A percentile compares a stretch with the other conserved stretches of the same genome.
phyloP scores from a whole-genome alignment of 768 basidiomycete species.

The Chalciporus pseudorubinellus region DNA sequence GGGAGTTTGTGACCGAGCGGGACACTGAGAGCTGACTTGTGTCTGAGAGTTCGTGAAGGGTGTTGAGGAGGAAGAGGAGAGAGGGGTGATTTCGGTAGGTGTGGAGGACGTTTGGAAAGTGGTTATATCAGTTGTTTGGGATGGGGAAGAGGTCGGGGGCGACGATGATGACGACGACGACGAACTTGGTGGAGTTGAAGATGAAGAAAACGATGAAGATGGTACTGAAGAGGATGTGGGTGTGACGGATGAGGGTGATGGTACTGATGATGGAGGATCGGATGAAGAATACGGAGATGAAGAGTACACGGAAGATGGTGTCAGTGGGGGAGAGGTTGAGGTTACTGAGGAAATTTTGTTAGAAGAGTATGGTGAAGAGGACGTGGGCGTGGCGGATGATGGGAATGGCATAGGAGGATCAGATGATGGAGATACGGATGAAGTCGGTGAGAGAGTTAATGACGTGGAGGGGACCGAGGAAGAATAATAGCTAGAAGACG shows the following conservation, averaged over 20 bases:
- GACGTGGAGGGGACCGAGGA: background rate
- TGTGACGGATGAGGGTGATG: background rate
- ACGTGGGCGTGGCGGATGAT: background rate
- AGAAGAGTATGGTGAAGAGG: background rate
- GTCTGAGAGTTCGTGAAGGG: constrained; percentile 12
- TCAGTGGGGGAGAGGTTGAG: background rate
- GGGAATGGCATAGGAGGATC: background rate
- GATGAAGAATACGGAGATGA: background rate
- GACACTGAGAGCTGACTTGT: constrained; percentile 26
- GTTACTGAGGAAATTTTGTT: background rate
- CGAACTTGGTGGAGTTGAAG: background rate
- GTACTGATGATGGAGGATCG: background rate
- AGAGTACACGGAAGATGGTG: background rate
- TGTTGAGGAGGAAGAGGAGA: constrained; percentile 1
- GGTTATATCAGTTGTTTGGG: background rate
- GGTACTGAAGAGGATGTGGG: background rate
- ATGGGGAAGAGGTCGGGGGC: background rate
- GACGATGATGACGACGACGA: background rate
- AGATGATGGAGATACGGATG: background rate
- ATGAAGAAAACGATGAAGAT: background rate
- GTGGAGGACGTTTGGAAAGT: background rate
- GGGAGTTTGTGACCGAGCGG: constrained; percentile 4
- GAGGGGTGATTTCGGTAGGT: background rate
- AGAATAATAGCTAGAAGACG: background rate
- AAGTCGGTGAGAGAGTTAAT: background rate